Evolutionary conservation across 768 basidiomycete genomes (phyloP).

Genomic region (Mrakia frigida): DNA sequence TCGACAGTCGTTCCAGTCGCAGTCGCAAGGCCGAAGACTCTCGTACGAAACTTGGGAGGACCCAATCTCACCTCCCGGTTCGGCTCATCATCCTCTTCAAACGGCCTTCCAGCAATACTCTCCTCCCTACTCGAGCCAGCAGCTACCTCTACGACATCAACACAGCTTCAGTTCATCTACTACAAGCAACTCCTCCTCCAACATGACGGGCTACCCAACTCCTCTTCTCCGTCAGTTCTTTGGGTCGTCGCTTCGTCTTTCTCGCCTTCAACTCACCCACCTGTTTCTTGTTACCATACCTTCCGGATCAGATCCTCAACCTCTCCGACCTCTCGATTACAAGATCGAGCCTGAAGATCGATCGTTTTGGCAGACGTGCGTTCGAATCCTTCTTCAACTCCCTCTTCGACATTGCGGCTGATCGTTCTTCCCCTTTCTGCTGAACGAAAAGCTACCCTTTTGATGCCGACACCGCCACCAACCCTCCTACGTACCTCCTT

Average conservation of each 20-base stretch:
- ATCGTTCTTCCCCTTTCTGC: background rate
- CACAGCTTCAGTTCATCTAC: background rate
- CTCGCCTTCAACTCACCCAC: background rate
- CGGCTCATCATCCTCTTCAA: background rate
- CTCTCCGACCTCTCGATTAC: background rate
- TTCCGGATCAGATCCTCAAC: background rate
- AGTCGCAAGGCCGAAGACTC: background rate
- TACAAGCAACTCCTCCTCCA: background rate
- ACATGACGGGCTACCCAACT: background rate
- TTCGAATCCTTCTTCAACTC: background rate
- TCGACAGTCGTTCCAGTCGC: background rate
- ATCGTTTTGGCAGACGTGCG: background rate
- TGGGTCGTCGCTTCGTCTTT: background rate
- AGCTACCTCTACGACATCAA: background rate
- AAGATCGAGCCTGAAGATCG: background rate
- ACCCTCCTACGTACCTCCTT: background rate
- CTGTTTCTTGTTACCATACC: background rate
- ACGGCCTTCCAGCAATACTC: background rate
- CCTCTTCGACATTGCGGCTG: background rate
- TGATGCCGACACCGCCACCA: background rate
- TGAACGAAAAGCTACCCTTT: background rate
- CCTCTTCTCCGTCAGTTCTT: background rate
- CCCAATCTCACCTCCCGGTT: background rate
- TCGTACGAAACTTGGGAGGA: background rate
- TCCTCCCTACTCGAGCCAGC: background rate